phyloP scores from a whole-genome alignment of 495 filamentous ascomycete genomes.

The Opeltia flavorubescens region DNA sequence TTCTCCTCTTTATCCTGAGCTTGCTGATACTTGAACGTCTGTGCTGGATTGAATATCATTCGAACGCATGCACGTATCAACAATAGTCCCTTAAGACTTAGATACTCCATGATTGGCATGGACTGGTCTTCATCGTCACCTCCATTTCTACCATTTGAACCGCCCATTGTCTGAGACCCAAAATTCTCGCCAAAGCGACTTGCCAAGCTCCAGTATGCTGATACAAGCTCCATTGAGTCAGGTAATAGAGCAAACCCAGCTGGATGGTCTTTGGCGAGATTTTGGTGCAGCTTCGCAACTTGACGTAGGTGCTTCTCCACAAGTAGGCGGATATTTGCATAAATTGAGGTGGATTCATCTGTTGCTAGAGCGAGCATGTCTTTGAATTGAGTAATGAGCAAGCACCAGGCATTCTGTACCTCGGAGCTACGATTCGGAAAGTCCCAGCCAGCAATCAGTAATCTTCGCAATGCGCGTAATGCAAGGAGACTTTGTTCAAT shows the following conservation, averaged over 20 bases:
- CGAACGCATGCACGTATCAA: constrained; percentile 71
- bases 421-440: constrained; percentile 62
- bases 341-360: constrained; percentile 7
- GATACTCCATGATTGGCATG: constrained; percentile 52
- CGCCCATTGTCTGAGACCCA: constrained; percentile 29
- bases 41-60: constrained; percentile 65
- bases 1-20: constrained; percentile 53
- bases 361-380: constrained; percentile 39
- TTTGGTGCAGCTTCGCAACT: constrained; percentile 78
- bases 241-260: constrained; percentile 70
- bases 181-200: constrained; percentile 60
- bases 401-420: constrained; percentile 62
- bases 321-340: constrained; percentile 25
- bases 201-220: constrained; percentile 71
- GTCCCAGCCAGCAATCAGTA: constrained; percentile 71
- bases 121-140: constrained; percentile 35
- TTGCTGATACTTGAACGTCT: constrained; percentile 69
- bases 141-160: constrained; percentile 30
- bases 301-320: constrained; percentile 80
- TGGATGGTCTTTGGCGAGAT: constrained; percentile 63
- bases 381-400: constrained; percentile 56
- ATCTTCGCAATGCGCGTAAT: constrained; percentile 65
- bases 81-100: constrained; percentile 67
- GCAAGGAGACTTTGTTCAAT: constrained; percentile 63
- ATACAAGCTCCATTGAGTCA: constrained; percentile 57